Base-by-base conservation (phyloP, 2,329 filamentous ascomycete genomes). In the Mollisiaceae sp. region DNA sequence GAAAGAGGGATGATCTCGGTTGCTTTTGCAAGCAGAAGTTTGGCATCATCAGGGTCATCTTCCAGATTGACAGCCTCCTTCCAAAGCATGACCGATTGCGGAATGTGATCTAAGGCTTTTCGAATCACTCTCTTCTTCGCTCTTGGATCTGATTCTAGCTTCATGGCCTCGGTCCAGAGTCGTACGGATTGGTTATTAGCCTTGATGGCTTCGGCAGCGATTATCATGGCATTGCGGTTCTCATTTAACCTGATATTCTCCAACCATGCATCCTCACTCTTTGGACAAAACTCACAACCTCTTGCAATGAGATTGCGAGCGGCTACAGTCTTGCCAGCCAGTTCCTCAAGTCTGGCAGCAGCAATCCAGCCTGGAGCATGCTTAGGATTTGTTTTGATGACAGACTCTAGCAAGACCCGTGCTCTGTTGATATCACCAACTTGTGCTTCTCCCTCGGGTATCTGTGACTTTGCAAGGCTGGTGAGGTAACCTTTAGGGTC, bases 301-400 rank as follows among this genome's bases (percentile, higher is more conserved):
- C 92, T 87, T 1, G 92, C 89, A 67, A 99, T 97, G 43, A 96
- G 86, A 72, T 91, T 95, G 63, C 94, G 88, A 14, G 95, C 95
- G 3, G 93, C 91, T 8, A 96, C 93, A 63, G 92, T 91, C 79
- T 96, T 97, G 54, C 94, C 94, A 2, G 95, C 95, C 67, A 96
- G 83, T 77, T 98, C 94, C 78, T 99, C 96, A 57, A 99, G 79
- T 74, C 95, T 88, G 18, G 94, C 93, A 3, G 95, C 92, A 4
- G 96, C 95, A 72, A 99, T 96, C 91, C 96, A 99, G 22, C 93
- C 95, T 11, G 95, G 92, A 0, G 92, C 93, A 75, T 98, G 96
- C 69, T 92, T 94, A 1, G 94, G 92, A 77, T 99, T 99, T 8
- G 94, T 97, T 79, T 95, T 96, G 77, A 97, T 96, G 56, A 98